Evolutionary conservation across 495 filamentous ascomycete genomes (phyloP).

Genomic region (Xylaria scruposa): DNA sequence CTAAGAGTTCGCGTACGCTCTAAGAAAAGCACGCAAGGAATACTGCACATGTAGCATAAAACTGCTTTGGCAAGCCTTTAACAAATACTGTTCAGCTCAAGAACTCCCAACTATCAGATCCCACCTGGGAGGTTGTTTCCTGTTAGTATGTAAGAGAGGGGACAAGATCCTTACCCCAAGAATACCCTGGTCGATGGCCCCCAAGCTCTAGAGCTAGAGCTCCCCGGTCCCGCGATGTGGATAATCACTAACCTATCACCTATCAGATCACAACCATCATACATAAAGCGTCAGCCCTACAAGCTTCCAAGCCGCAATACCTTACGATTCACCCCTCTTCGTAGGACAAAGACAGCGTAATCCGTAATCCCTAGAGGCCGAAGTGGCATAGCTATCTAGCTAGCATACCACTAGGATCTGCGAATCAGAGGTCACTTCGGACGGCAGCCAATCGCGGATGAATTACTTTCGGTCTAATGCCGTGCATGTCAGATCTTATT

Average conservation of each 20-base stretch:
- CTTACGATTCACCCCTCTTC: neutral
- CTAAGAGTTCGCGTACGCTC: neutral
- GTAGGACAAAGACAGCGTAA: neutral
- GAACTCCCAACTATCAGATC: neutral
- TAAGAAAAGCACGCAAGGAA: neutral
- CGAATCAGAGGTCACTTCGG: neutral
- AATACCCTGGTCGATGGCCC: neutral
- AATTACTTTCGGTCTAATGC: neutral
- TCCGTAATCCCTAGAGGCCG: neutral
- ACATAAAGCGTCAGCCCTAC: constrained; percentile 1
- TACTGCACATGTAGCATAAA: no score
- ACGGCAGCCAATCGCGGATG: neutral
- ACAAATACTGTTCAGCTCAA: no score
- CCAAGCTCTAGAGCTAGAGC: neutral
- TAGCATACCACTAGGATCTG: neutral
- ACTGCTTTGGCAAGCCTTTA: no score
- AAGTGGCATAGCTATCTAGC: neutral
- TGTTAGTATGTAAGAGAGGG: neutral
- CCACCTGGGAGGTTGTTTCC: neutral
- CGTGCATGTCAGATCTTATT: neutral
- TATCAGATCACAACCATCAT: neutral
- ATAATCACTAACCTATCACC: neutral
- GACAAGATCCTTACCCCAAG: neutral
- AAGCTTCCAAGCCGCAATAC: neutral
- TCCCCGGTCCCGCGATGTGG: neutral